A percentile compares a stretch with the other conserved stretches of the same genome.
These are phyloP conservation scores for Cyclotella cryptica DNA, from an alignment of 108 stramenopile genomes.

Conservation along the genomic window DNA sequence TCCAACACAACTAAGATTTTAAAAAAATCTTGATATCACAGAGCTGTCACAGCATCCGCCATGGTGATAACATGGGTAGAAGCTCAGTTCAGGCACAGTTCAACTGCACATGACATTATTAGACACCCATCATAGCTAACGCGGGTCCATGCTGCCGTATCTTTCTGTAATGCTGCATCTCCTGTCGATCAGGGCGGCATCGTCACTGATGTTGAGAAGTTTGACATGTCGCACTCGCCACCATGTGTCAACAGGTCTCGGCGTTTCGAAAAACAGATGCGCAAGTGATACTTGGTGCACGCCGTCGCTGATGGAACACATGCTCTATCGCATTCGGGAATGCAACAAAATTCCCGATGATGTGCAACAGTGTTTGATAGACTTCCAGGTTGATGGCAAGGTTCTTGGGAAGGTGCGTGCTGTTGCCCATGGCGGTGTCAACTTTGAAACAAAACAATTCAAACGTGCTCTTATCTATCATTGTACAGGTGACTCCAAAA, in stretches of 20 bases:
- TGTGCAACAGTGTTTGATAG: slow-evolving; percentile 50
- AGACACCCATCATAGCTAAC: too few species aligned
- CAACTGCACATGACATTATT: too few species aligned
- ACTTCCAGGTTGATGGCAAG: slow-evolving; percentile 69
- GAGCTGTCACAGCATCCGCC: not conserved
- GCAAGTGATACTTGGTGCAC: slow-evolving; percentile 15
- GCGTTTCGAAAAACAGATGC: not conserved
- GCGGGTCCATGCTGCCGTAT: not conserved
- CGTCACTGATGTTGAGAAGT: not conserved
- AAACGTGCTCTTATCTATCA: not conserved
- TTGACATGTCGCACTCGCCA: not conserved
- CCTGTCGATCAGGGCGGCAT: not conserved
- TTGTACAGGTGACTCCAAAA: slow-evolving; percentile 33
- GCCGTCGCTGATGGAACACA: slow-evolving; percentile 64
- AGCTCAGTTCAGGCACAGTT: not conserved
- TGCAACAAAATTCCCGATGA: slow-evolving; percentile 68
- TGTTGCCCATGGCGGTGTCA: not conserved
- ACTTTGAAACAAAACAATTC: not conserved
- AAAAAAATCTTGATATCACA: too few species aligned
- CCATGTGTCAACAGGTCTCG: not conserved
- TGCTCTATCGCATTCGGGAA: slow-evolving; percentile 73
- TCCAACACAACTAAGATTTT: too few species aligned
- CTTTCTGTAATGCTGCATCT: slow-evolving; percentile 1
- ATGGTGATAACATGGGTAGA: not conserved
- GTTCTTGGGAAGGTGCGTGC: slow-evolving; percentile 65